Evolutionary conservation across 2,329 filamentous ascomycete genomes (phyloP), one percentile per base, ranked within the genome.

Genomic region (Colletotrichum sp.): DNA sequence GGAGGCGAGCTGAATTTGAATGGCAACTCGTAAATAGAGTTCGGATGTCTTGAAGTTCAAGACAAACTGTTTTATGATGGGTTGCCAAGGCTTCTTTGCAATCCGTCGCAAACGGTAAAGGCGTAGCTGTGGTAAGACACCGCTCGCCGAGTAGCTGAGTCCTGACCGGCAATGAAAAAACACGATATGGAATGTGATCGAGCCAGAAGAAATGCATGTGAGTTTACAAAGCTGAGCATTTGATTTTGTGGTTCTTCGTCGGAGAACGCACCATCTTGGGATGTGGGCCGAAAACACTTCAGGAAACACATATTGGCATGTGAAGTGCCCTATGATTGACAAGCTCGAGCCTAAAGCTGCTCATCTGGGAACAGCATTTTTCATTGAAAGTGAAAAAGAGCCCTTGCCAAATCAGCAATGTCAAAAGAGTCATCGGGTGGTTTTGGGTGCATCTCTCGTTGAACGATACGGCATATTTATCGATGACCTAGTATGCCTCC

Each of bases 401-500:
- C 36, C 7, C 5, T 44, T 44, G 2, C 39, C 18, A 44, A 44
- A n/a, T 0, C 5, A 44, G 18, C 18, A n/a, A 44, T 44, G 39
- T 44, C 39, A 10, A 44, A n/a, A 2, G 0, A 0, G 9, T n/a
- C 18, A 44, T 44, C 18, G 3, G 18, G 9, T 44, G 39, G 9
- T n/a, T n/a, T 44, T 10, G 18, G 18, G 10, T 49, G 44, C 0
- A 13, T 12, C n/a, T 21, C n/a, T 12, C 18, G 8, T 21, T 21
- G 0, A 49, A 49, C n/a, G 0, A 21, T 21, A 0, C 0, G n/a
- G 0, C 44, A 13, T 49, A 1, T 49, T 21, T 0, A 49, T 3
- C 44, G 10, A 49, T 21, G 3, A 13, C 10, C 10, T n/a, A 12
- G 44, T 49, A 12, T 49, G 1, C n/a, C 44, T 1, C 18, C 44